phyloP scores from a whole-genome alignment of 2,329 filamentous ascomycete genomes.

The Parastagonospora nodorum region DNA sequence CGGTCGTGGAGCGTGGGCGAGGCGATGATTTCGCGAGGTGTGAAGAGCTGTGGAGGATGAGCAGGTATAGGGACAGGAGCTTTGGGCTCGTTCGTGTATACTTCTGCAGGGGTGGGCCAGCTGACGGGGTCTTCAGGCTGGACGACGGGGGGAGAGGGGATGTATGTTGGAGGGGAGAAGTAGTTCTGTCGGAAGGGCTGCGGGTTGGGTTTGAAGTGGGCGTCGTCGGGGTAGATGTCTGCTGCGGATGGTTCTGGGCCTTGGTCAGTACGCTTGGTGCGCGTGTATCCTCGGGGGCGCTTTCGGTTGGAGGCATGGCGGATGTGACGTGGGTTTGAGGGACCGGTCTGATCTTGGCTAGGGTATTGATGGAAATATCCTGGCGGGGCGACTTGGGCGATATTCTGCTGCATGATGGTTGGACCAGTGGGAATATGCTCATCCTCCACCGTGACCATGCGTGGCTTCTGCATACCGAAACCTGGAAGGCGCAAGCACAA shows the following conservation, averaged over 20 bases:
- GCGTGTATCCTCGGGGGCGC: constrained; percentile 12
- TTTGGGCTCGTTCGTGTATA: constrained; percentile 2
- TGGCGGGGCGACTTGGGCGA: neutral
- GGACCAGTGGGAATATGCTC: neutral
- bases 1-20: constrained; percentile 15
- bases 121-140: neutral
- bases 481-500: constrained; percentile 15
- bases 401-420: neutral
- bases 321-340: constrained; percentile 1
- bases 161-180: neutral
- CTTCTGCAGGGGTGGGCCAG: constrained; percentile 28
- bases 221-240: constrained; percentile 41
- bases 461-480: constrained; percentile 7
- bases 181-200: neutral
- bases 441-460: constrained; percentile 6
- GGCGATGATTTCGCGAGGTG: too few species aligned
- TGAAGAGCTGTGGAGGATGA: neutral
- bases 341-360: constrained; percentile 4
- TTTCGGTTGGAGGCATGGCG: constrained; percentile 4
- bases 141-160: neutral
- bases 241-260: constrained; percentile 36
- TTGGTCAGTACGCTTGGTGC: constrained; percentile 33
- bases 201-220: constrained; percentile 7
- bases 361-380: constrained; percentile 1
- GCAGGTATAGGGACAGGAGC: neutral